Evolutionary conservation across 78 protist genomes (phyloP).

Genomic region (Tieghemostelium lacteum): DNA sequence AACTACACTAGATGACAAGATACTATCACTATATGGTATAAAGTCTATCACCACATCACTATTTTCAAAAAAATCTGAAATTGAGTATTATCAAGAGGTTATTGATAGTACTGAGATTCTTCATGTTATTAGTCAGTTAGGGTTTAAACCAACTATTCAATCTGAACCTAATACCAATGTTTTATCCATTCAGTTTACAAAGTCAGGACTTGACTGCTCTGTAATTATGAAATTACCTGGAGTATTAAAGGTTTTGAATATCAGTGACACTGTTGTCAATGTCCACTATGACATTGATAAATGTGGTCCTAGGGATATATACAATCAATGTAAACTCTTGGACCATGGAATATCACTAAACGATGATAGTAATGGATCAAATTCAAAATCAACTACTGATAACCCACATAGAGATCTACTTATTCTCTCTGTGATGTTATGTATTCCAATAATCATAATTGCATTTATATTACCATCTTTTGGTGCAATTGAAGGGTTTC

Average conservation of each 20-base stretch:
- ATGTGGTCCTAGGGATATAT: constrained; percentile 41
- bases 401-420: neutral
- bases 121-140: constrained; percentile 2
- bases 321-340: neutral
- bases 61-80: constrained; percentile 23
- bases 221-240: neutral
- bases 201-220: neutral
- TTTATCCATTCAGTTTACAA: neutral
- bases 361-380: neutral
- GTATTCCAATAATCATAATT: constrained; percentile 26
- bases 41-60: constrained; percentile 11
- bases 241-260: neutral
- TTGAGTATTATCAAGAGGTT: neutral
- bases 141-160: constrained; percentile 18
- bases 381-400: neutral
- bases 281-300: constrained; percentile 28
- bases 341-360: neutral
- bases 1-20: constrained; percentile 14
- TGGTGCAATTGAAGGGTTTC: neutral
- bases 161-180: constrained; percentile 1
- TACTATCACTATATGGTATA: constrained; percentile 14
- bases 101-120: constrained; percentile 7
- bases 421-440: neutral
- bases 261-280: too few relatives aligned
- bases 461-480: constrained; percentile 7